These are phyloP conservation scores for Phytophthora fragariaefolia DNA, from an alignment of 352 stramenopile species.

Conservation along the genomic window DNA sequence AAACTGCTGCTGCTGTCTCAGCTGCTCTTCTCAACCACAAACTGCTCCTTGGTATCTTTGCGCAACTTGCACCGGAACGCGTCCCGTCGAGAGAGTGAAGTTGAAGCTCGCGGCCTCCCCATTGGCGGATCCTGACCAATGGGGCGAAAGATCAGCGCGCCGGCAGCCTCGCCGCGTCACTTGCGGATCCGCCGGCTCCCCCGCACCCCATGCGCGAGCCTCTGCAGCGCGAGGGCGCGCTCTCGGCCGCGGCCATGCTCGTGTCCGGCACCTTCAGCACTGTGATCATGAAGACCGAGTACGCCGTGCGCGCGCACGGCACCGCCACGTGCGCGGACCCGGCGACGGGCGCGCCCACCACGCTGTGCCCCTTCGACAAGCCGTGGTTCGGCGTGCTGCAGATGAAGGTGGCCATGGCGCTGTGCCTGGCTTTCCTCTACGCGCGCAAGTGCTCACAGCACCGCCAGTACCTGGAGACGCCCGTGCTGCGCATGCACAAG, in stretches of 20 bases:
- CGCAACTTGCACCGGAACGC: neutral
- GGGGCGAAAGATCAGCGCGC: slow-evolving; percentile 1
- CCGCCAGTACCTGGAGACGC: slow-evolving; percentile 72
- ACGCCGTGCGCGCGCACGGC: slow-evolving; percentile 64
- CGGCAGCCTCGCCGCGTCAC: neutral
- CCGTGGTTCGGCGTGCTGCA: slow-evolving; percentile 87
- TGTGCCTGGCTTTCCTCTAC: slow-evolving; percentile 82
- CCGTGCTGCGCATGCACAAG: slow-evolving; percentile 70
- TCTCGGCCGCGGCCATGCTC: slow-evolving; percentile 75
- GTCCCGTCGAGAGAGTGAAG: neutral
- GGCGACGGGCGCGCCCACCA: slow-evolving; percentile 43
- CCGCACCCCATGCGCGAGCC: slow-evolving; percentile 34
- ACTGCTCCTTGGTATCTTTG: neutral
- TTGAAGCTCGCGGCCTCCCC: slow-evolving; percentile 16
- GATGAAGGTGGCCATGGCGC: slow-evolving; percentile 87
- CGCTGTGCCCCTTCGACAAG: slow-evolving; percentile 83
- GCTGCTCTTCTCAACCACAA: too few relatives aligned
- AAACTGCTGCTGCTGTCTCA: too few relatives aligned
- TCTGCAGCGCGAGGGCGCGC: slow-evolving; percentile 45
- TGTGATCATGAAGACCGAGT: slow-evolving; percentile 89
- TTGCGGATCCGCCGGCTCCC: too few relatives aligned
- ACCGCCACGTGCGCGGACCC: slow-evolving; percentile 62
- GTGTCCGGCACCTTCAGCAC: slow-evolving; percentile 86
- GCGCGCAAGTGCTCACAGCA: slow-evolving; percentile 61
- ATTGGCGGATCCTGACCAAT: slow-evolving; percentile 7